Conservation (phyloP, 1,284 basidiomycete species). For the Ustilago bromivora region DNA sequence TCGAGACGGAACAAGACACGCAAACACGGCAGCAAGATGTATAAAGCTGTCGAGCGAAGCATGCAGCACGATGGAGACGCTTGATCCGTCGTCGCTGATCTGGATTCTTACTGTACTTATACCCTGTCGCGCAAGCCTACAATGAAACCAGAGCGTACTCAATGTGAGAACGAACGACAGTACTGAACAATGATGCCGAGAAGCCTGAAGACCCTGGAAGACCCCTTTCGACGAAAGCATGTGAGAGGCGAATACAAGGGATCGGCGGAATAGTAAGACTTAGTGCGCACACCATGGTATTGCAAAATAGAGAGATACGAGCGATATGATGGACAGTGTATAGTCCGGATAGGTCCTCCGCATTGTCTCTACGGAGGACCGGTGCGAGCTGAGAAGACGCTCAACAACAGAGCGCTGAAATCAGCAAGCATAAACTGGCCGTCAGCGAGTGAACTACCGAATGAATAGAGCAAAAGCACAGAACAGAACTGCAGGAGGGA, state of each 20-base stretch:
- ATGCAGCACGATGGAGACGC: conserved; percentile 57
- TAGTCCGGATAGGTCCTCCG: no score
- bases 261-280: no score
- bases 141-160: no score
- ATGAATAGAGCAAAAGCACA: conserved; percentile 92
- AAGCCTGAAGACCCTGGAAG: no score
- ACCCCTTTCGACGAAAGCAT: no score
- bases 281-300: no score
- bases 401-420: conserved; percentile 26
- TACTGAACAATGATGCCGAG: no score
- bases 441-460: conserved; percentile 94
- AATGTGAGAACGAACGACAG: no score
- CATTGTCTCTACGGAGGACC: conserved; percentile 32
- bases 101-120: not conserved
- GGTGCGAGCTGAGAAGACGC: conserved; percentile 42
- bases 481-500: conserved; percentile 74
- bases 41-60: conserved; percentile 54
- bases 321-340: no score
- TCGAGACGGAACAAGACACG: conserved; percentile 14
- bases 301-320: no score
- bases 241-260: no score
- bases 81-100: not conserved
- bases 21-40: conserved; percentile 52
- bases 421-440: conserved; percentile 84
- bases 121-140: no score